These are phyloP conservation scores for Telopea speciosissima DNA, from an alignment of 177 flowering plant genomes.

Conservation along the genomic window DNA sequence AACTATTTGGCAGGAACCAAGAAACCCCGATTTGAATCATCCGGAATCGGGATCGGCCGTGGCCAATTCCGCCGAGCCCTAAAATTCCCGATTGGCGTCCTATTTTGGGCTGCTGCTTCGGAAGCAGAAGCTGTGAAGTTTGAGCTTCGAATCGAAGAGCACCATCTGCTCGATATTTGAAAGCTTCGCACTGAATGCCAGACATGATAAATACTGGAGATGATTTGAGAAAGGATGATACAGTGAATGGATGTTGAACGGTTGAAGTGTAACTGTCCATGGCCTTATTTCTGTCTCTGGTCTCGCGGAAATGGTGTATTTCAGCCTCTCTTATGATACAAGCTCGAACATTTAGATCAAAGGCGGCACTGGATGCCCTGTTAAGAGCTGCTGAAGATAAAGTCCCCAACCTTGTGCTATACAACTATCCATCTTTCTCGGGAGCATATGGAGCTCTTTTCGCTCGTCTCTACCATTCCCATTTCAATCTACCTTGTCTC, in stretches of 20 bases:
- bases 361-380: slow-evolving; percentile 71
- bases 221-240: not conserved
- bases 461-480: slow-evolving; percentile 75
- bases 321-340: not conserved
- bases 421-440: slow-evolving; percentile 86
- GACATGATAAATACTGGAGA: not conserved
- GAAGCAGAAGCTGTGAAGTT: no score
- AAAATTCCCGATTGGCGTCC: no score
- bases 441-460: slow-evolving; percentile 77
- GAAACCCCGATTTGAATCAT: no score
- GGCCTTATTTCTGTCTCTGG: not conserved
- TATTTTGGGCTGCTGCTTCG: no score
- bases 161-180: not conserved
- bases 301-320: slow-evolving; percentile 8
- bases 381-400: slow-evolving; percentile 45
- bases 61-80: no score
- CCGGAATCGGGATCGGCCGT: no score
- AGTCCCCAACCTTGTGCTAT: slow-evolving; percentile 57
- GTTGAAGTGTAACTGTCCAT: not conserved
- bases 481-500: slow-evolving; percentile 52
- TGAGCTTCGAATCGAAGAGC: not conserved
- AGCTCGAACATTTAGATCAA: slow-evolving; percentile 53
- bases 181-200: not conserved
- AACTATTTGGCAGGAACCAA: no score
- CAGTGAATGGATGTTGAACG: not conserved